Base-by-base conservation (phyloP, 495 filamentous ascomycete genomes). In the Podospora tetraspora region DNA sequence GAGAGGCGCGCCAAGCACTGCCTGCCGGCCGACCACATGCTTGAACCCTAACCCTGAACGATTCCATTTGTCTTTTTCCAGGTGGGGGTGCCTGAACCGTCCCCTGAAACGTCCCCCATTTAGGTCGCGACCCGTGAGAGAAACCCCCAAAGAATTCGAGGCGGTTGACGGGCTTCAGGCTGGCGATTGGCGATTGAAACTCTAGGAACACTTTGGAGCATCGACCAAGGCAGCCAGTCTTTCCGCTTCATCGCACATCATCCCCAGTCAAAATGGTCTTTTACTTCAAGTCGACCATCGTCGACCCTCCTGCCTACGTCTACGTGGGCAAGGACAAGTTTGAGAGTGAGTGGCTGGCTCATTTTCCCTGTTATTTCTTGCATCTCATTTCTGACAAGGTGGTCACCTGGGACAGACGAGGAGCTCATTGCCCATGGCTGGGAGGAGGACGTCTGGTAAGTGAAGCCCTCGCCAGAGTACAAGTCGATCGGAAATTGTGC, bases 281-380 rank as follows among this genome's bases (percentile, higher is more conserved):
- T 80, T 97, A 97, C 77, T 97, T 97, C 80, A 95, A 89, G 3
- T 97, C 94, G 9, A 94, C 88, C 61, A 86, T 87, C 52, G 81
- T 84, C 32, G 77, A 77, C 56, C 82, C 89, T 22, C 89, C 96
- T 1, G 95, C 93, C 25, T 92, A 89, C 72, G 88, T 98, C 70
- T 99, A 98, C 76, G 92, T 97, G 32, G 95, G 95, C 75, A 99
- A 98, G 81, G 95, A 99, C 83, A 99, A 99, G 81, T 92, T 97
- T 67, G 95, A 99, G 82, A 99, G 95, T 97, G 85, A 73, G 89
- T 70, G n/a, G 43, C 65, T n/a, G 21, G 19, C 11, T 19, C 43
- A 27, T 19, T 25, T 1, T 64, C 37, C 16, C 12, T 8, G 16
- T 56, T 22, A 61, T 19, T 5, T 57, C 63, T 21, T 13, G 29